Base-by-base conservation (phyloP, 2,329 filamentous ascomycete genomes). In the Microdochium nivale region DNA sequence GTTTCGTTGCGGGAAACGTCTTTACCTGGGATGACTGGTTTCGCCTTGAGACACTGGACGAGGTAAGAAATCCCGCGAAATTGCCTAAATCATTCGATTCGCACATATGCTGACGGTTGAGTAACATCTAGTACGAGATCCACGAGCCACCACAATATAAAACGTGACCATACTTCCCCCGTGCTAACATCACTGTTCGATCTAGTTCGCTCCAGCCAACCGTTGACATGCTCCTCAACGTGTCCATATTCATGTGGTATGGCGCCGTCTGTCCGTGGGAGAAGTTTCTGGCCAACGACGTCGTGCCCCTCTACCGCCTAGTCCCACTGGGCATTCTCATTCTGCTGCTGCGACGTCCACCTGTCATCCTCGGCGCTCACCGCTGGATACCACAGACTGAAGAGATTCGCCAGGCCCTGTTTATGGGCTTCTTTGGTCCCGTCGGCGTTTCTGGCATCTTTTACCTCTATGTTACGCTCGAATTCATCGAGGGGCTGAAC, bases 21-120 rank as follows among this genome's bases (percentile, higher is more conserved):
- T 95, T 96, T 59, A 95, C 89, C 0, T 92, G 89, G 83, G 90
- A 95, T 64, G 90, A 95, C 68, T 95, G 89, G 90, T 96, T 96
- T 68, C 86, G 91, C 0, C 73, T 92, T 1, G 88, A 95, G 66
- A 96, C 91, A 0, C 73, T 86, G 59, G 91, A 96, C 59, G 92
- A 96, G 64, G 62, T 64, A 46, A 37, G 62, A 65, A 23, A 24
- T 21, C n/a, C 27, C 23, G 21, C 7, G 37, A 7, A 19, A 24
- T 13, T 11, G 27, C 27, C 47, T 23, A 35, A 24, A 25, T 16
- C 35, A 25, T 19, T 32, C 25, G 16, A 11, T 37, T 25, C n/a
- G 14, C 25, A 8, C 50, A 2, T 3, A 37, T 30, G 30, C 19
- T 33, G 8, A 32, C n/a, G 21, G 30, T 10, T 47, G 10, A 25